Conservation (phyloP, 805 yeast species). For the Lipomyces yamanashiensis region DNA sequence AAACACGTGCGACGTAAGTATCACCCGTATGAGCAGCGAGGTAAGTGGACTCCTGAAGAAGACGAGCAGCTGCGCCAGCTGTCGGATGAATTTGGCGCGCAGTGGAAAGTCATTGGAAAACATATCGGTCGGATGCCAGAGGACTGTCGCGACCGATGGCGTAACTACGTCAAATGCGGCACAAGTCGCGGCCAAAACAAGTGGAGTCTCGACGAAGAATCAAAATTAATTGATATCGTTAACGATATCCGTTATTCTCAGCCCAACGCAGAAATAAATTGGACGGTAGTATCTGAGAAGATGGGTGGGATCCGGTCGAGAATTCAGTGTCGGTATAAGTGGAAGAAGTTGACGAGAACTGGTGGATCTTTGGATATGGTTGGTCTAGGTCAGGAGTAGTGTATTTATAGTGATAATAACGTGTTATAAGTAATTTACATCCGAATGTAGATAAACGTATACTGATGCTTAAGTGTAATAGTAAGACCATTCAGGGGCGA, state of each 20-base stretch:
- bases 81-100: constrained; percentile 71
- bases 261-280: constrained; percentile 58
- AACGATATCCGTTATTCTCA: constrained; percentile 53
- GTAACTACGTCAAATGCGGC: constrained; percentile 94
- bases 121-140: constrained; percentile 93
- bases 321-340: constrained; percentile 93
- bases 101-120: constrained; percentile 86
- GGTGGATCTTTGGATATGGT: constrained; percentile 3
- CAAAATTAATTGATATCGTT: constrained; percentile 59
- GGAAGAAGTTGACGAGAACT: constrained; percentile 64
- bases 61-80: constrained; percentile 68
- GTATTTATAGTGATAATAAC: not conserved
- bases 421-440: not conserved
- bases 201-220: constrained; percentile 81
- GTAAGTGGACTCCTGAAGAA: constrained; percentile 86
- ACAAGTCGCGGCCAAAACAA: constrained; percentile 71
- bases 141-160: constrained; percentile 95
- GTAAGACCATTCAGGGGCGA: no score
- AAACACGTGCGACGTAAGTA: constrained; percentile 90
- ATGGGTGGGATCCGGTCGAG: constrained; percentile 90
- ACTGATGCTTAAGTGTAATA: no score
- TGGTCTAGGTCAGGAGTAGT: not conserved
- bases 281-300: constrained; percentile 88
- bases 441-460: no score
- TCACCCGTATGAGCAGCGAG: constrained; percentile 84